Conservation (phyloP, 495 filamentous ascomycete species). For the Hypoxylon cercidicola region DNA sequence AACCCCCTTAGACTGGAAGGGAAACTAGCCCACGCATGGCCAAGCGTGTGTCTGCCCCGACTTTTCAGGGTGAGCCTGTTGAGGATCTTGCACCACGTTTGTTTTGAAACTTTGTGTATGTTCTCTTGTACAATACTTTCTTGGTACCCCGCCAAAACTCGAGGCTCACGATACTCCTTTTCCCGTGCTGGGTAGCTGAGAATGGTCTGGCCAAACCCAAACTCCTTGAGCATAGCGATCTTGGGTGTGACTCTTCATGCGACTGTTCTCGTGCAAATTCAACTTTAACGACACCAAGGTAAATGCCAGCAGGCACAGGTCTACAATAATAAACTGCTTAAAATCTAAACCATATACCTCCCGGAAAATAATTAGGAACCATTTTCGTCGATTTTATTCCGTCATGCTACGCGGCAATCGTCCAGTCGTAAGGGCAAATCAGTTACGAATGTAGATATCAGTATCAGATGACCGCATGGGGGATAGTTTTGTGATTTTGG, state of each 20-base stretch:
- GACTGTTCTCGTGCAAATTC: constrained; percentile 13
- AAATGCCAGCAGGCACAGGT: too few relatives aligned
- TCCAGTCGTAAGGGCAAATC: constrained; percentile 6
- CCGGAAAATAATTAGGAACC: background rate
- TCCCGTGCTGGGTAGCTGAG: constrained; percentile 8
- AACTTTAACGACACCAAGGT: constrained; percentile 11
- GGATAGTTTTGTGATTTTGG: constrained; percentile 37
- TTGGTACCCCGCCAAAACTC: background rate
- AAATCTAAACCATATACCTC: background rate
- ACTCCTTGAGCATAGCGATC: background rate
- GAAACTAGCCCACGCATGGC: constrained; percentile 27
- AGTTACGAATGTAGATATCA: constrained; percentile 4
- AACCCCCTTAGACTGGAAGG: background rate
- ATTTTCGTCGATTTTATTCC: background rate
- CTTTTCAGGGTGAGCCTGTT: constrained; percentile 4
- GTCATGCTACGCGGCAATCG: constrained; percentile 15
- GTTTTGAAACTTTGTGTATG: constrained; percentile 9
- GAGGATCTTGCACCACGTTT: constrained; percentile 11
- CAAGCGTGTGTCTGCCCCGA: constrained; percentile 18
- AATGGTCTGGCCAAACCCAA: background rate
- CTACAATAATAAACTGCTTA: too few relatives aligned
- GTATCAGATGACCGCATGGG: constrained; percentile 36
- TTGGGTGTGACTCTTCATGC: constrained; percentile 1
- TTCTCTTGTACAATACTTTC: background rate
- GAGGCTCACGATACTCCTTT: constrained; percentile 24